Conservation (phyloP, 139 green algal species). For the Coelastrella sp. region DNA sequence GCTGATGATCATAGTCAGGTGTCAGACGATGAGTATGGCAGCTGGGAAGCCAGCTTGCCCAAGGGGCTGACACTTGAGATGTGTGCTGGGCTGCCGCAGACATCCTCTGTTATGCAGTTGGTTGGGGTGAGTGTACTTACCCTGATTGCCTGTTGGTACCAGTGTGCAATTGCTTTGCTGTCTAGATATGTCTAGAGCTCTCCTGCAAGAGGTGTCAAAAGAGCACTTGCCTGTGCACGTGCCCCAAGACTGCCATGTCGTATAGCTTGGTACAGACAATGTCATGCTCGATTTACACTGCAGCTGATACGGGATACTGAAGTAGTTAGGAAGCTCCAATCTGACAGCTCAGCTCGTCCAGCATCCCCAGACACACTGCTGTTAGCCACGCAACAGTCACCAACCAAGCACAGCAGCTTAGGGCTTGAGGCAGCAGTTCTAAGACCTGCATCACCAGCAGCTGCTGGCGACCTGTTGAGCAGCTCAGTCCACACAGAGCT, state of each 20-base stretch:
- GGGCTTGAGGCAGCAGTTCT: not conserved
- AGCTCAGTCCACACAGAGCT: conserved; percentile 31
- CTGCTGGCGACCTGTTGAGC: not conserved
- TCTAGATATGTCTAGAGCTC: not conserved
- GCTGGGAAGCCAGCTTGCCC: conserved; percentile 1
- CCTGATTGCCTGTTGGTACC: no score
- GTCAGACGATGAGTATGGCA: not conserved
- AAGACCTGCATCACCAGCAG: not conserved
- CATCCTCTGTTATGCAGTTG: conserved; percentile 18
- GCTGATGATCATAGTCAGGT: not conserved
- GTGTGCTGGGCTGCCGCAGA: conserved; percentile 30
- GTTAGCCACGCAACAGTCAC: no score
- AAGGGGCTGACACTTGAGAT: conserved; percentile 17
- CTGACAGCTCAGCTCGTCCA: no score
- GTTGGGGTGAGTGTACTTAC: conserved; percentile 29
- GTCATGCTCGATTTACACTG: no score
- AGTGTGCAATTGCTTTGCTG: not conserved
- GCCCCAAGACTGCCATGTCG: no score
- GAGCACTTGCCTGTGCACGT: no score
- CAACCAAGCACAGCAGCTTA: not conserved
- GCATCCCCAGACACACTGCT: no score
- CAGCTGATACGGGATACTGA: no score
- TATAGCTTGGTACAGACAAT: no score
- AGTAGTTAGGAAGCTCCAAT: no score
- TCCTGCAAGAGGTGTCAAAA: no score